A percentile compares a stretch with the other conserved stretches of the same genome.
These are phyloP conservation scores for Russula emetica DNA, from an alignment of 768 basidiomycete species.

Conservation along the genomic window DNA sequence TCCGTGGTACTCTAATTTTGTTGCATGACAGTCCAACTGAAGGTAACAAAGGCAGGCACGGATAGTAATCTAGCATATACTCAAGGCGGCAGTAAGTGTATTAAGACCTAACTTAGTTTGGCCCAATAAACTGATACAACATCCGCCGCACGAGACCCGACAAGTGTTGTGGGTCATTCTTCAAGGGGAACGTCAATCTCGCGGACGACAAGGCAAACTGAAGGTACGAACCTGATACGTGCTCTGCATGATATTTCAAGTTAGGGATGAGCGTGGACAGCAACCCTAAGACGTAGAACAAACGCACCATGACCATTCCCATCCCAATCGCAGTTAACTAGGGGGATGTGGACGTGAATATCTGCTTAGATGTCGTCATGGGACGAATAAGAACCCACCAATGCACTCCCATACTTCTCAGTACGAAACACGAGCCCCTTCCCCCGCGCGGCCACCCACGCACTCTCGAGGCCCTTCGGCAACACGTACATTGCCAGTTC, in stretches of 20 bases:
- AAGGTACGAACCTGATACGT: conserved; percentile 59
- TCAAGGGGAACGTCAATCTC: not conserved
- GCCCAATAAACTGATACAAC: conserved; percentile 85
- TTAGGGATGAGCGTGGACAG: conserved; percentile 1
- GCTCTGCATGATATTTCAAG: conserved; percentile 13
- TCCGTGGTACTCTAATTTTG: not conserved
- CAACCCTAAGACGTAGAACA: not conserved
- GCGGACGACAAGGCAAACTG: not conserved
- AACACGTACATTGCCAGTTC: conserved; percentile 92
- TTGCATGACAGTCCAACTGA: not conserved
- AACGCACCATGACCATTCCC: conserved; percentile 83
- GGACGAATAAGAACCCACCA: conserved; percentile 38
- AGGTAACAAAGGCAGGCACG: not conserved
- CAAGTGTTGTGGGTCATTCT: conserved; percentile 74
- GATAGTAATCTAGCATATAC: not conserved
- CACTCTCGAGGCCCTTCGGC: conserved; percentile 85
- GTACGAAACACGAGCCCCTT: conserved; percentile 70
- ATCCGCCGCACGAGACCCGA: conserved; percentile 77
- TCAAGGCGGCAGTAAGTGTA: not conserved
- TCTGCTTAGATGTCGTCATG: not conserved
- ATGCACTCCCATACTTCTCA: conserved; percentile 62
- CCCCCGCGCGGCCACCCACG: conserved; percentile 77
- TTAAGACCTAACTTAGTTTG: conserved; percentile 52
- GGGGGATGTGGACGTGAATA: conserved; percentile 27
- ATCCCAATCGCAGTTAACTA: conserved; percentile 71